These are phyloP conservation scores for Andrographis paniculata DNA, from an alignment of 305 asterid species.

Conservation along the genomic window DNA sequence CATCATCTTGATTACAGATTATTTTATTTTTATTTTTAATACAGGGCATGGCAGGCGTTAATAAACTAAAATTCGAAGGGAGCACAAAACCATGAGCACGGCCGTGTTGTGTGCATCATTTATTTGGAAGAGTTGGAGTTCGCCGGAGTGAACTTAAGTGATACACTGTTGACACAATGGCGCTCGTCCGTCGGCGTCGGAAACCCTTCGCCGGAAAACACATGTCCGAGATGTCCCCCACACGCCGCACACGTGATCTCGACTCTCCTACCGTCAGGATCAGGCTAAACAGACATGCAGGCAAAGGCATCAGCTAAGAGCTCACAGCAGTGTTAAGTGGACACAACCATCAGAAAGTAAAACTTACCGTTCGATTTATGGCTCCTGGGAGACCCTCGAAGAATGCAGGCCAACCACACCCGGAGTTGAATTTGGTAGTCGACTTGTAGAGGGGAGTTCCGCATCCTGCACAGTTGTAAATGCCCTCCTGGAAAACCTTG, in stretches of 20 bases:
- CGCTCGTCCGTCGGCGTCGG: slow-evolving; percentile 27
- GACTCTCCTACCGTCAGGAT: slow-evolving; percentile 72
- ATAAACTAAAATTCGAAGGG: too few relatives aligned
- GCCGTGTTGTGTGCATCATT: too few relatives aligned
- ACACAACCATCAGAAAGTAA: slow-evolving; percentile 5
- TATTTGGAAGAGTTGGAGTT: background rate
- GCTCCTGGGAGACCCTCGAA: slow-evolving; percentile 93
- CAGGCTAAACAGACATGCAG: slow-evolving; percentile 41
- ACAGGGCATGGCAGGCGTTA: too few relatives aligned
- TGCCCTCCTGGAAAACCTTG: slow-evolving; percentile 64
- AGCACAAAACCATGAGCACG: too few relatives aligned
- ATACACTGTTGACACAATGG: slow-evolving; percentile 85
- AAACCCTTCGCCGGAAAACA: slow-evolving; percentile 84
- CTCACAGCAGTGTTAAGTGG: background rate
- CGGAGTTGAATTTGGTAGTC: slow-evolving; percentile 74
- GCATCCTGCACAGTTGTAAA: slow-evolving; percentile 83
- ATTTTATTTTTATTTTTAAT: too few relatives aligned
- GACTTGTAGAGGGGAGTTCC: slow-evolving; percentile 84
- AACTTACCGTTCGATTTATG: slow-evolving; percentile 65
- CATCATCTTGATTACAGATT: too few relatives aligned
- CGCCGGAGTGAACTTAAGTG: slow-evolving; percentile 45
- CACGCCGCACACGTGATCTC: slow-evolving; percentile 89
- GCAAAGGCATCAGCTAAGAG: too few relatives aligned
- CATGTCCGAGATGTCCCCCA: slow-evolving; percentile 50
- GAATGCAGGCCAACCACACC: slow-evolving; percentile 99